Evolutionary conservation across 1,284 basidiomycete genomes (phyloP).

Genomic region (Dichomitus squalens): DNA sequence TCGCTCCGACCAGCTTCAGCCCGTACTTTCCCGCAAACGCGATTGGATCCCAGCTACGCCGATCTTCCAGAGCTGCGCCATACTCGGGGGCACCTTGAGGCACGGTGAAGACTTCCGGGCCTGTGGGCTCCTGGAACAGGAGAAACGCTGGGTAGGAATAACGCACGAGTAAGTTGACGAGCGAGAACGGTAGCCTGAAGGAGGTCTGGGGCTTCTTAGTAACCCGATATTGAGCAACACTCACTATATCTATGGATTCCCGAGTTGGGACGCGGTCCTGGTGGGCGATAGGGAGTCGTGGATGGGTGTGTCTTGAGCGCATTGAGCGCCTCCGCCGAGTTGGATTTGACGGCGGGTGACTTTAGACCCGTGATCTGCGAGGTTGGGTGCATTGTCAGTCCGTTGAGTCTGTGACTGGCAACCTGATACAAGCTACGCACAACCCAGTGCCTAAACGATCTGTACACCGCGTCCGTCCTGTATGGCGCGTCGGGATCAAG

Average conservation of each 20-base stretch:
- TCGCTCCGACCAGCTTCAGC: conserved; percentile 61
- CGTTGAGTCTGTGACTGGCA: neutral
- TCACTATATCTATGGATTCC: conserved; percentile 63
- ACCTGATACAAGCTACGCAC: conserved; percentile 40
- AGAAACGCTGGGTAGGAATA: conserved; percentile 47
- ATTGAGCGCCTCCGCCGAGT: conserved; percentile 36
- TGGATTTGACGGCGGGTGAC: conserved; percentile 39
- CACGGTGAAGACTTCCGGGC: conserved; percentile 39
- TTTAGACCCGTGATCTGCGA: conserved; percentile 60
- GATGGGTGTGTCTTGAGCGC: conserved; percentile 50
- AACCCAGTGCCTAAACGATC: conserved; percentile 68
- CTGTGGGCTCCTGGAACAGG: conserved; percentile 59
- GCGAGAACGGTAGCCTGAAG: neutral
- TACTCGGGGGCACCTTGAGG: conserved; percentile 50
- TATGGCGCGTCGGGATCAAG: conserved; percentile 73
- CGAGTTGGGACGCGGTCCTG: conserved; percentile 56
- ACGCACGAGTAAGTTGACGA: no score
- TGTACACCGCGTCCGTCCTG: conserved; percentile 52
- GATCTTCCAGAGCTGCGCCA: conserved; percentile 45
- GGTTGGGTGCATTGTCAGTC: no score
- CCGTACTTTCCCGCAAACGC: conserved; percentile 54
- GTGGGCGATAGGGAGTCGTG: conserved; percentile 59
- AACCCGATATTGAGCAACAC: conserved; percentile 10
- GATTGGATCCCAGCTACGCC: conserved; percentile 56
- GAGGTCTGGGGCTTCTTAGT: neutral